phyloP scores from a whole-genome alignment of 106 monocot species.

The Platanthera guangdongensis region DNA sequence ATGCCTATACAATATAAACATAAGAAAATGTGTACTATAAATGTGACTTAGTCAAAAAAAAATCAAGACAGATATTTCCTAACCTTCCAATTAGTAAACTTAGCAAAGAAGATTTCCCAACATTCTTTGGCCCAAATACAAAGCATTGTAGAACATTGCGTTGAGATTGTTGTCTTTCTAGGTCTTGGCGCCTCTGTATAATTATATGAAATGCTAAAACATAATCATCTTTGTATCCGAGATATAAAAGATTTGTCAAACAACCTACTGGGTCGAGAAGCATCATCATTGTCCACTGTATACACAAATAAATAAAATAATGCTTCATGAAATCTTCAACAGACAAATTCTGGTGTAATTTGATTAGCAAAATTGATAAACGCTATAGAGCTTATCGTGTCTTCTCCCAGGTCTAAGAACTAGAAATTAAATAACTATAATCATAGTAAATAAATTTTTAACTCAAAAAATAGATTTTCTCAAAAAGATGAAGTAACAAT shows the following conservation, averaged over 20 bases:
- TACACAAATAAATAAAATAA: not conserved
- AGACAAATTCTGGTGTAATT: not conserved
- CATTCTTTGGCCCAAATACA: constrained; percentile 85
- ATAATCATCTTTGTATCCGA: constrained; percentile 71
- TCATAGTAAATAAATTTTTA: not conserved
- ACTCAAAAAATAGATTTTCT: not conserved
- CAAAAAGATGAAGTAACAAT: not conserved
- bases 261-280: constrained; percentile 70
- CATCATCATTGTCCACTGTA: constrained; percentile 93
- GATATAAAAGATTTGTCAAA: constrained; percentile 75
- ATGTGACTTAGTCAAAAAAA: not conserved
- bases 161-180: constrained; percentile 60
- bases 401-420: not conserved
- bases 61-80: not conserved
- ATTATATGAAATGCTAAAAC: constrained; percentile 67
- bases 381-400: not conserved
- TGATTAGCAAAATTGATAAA: not conserved
- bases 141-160: constrained; percentile 83
- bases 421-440: not conserved
- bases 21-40: not conserved
- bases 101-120: constrained; percentile 78
- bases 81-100: constrained; percentile 76
- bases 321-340: not conserved
- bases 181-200: constrained; percentile 62
- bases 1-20: constrained; percentile 27